Evolutionary conservation across 306 rosid species (phyloP), one percentile per base, ranked within the genome.

Genomic region (Benincasa hispida): DNA sequence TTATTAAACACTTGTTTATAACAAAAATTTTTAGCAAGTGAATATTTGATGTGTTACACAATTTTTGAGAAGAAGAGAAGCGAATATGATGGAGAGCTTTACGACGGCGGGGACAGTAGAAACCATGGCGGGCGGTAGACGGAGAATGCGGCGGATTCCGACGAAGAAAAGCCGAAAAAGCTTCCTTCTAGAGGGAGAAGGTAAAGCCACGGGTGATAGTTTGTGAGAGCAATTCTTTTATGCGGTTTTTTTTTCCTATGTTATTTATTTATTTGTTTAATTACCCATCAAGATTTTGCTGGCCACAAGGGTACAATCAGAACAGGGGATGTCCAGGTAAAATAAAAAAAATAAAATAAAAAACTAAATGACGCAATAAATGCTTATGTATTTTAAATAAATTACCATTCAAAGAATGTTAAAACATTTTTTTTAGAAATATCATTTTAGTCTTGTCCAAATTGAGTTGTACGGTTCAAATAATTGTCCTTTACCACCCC

Each of bases 241-340:
- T 17, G 61, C 2, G 78, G 22, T 24, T 54, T 70, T 50, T 60
- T 27, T 50, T 15, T 50, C 0, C 55, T n/a, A n/a, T n/a, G n/a
- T 1, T 10, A 17, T 9, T 72, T 28, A 3, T 48, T n/a, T 17
- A 15, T 30, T 50, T 25, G 8, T 65, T n/a, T 62, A 32, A 87
- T 94, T 14, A 91, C 97, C 81, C 98, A 94, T 81, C 96, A 92
- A 89, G 99, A 94, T 84, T 92, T 92, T 87, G 89, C 96, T 37
- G 99, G 99, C 10, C 97, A 89, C 72, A 90, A 77, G 92, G 99
- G 97, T 61, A 92, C 99, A 28, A 91, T 94, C 70, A 45, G 89
- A 73, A 59, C 84, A 0, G 98, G 99, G 56, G 97, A 94, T 82
- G 95, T 93, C 74, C 98, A 93, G 93, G 98, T 92, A 85, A 41